Evolutionary conservation across 2,329 filamentous ascomycete species (phyloP).

Genomic region (Akanthomyces muscarius): DNA sequence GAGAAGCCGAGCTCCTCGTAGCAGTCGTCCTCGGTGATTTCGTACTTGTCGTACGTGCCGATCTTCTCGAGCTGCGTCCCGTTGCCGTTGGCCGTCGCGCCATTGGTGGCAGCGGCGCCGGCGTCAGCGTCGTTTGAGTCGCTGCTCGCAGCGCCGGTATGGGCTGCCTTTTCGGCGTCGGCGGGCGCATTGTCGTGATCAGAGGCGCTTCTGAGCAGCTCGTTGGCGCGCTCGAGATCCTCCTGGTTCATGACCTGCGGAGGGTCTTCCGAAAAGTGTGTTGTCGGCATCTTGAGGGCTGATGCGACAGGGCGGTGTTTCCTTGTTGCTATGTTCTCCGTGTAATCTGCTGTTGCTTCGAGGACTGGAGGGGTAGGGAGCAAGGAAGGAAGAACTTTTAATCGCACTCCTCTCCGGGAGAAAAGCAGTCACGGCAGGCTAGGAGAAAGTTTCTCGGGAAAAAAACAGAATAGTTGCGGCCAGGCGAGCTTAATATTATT

Average conservation of each 20-base stretch:
- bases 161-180: slow-evolving; percentile 18
- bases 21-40: slow-evolving; percentile 56
- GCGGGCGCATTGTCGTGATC: neutral
- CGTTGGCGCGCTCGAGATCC: slow-evolving; percentile 35
- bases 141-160: slow-evolving; percentile 31
- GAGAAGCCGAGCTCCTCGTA: slow-evolving; percentile 62
- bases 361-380: neutral
- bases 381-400: no score
- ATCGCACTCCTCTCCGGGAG: neutral
- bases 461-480: neutral
- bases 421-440: neutral
- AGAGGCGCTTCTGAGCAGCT: slow-evolving; percentile 30
- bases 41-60: slow-evolving; percentile 38
- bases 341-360: neutral
- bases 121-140: slow-evolving; percentile 19
- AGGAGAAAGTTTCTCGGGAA: neutral
- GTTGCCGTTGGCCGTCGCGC: slow-evolving; percentile 4
- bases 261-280: slow-evolving; percentile 35
- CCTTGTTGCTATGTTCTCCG: no score
- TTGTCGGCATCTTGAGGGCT: slow-evolving; percentile 14
- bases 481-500: slow-evolving; percentile 1
- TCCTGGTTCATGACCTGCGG: slow-evolving; percentile 34
- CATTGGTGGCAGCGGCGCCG: neutral
- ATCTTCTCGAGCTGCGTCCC: slow-evolving; percentile 31
- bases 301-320: neutral